Evolutionary conservation across 768 basidiomycete genomes (phyloP).

Genomic region (Pleurotus citrinopileatus): DNA sequence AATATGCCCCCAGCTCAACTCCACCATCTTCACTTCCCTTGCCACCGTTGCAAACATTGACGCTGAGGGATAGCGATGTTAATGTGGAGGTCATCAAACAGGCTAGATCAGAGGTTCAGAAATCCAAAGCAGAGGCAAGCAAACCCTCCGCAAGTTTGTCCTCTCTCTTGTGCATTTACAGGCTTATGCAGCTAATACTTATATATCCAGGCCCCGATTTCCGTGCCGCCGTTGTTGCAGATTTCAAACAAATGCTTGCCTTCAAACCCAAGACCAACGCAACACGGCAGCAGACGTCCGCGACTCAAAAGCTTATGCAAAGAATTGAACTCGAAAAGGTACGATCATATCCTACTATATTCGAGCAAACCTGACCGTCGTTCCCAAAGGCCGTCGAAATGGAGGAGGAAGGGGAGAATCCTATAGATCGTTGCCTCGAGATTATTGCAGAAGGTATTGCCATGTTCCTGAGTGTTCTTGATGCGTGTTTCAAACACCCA

Average conservation of each 20-base stretch:
- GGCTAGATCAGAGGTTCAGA: slow-evolving; percentile 63
- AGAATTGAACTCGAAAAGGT: slow-evolving; percentile 93
- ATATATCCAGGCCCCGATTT: slow-evolving; percentile 81
- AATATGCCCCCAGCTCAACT: slow-evolving; percentile 41
- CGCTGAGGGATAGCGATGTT: slow-evolving; percentile 33
- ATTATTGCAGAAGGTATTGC: slow-evolving; percentile 74
- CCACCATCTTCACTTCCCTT: slow-evolving; percentile 57
- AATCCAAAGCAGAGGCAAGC: slow-evolving; percentile 84
- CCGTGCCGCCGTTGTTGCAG: slow-evolving; percentile 85
- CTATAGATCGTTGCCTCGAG: slow-evolving; percentile 71
- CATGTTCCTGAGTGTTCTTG: background rate
- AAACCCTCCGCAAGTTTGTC: slow-evolving; percentile 73
- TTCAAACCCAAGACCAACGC: slow-evolving; percentile 86
- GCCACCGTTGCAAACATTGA: slow-evolving; percentile 51
- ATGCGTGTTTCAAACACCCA: background rate
- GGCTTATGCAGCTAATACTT: slow-evolving; percentile 85
- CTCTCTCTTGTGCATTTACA: slow-evolving; percentile 37
- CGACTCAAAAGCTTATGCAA: slow-evolving; percentile 89
- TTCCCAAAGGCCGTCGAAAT: slow-evolving; percentile 82
- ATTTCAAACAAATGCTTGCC: slow-evolving; percentile 80
- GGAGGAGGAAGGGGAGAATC: slow-evolving; percentile 83
- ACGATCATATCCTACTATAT: background rate
- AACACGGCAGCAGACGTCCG: slow-evolving; percentile 75
- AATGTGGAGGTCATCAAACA: slow-evolving; percentile 55
- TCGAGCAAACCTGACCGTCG: too few species aligned